Evolutionary conservation across 2,329 filamentous ascomycete genomes (phyloP).

Genomic region (Diaporthe caulivora): DNA sequence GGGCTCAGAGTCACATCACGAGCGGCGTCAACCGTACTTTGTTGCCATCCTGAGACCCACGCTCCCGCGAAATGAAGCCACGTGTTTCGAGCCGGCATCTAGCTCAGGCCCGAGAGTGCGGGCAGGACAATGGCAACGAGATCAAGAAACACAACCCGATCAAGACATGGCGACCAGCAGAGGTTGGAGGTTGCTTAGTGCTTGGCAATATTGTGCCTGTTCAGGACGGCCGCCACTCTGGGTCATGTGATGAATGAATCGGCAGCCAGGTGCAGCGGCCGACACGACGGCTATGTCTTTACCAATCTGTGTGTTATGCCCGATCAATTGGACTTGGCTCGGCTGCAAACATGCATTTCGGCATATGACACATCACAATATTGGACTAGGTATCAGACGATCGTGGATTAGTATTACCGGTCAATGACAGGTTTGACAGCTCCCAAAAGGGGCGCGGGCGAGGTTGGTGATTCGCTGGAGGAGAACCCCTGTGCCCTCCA

Average conservation of each 20-base stretch:
- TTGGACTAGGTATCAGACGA: slow-evolving; percentile 29
- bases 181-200: neutral
- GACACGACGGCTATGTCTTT: slow-evolving; percentile 1
- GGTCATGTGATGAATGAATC: slow-evolving; percentile 30
- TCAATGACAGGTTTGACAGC: slow-evolving; percentile 39
- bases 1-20: slow-evolving; percentile 32
- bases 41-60: neutral
- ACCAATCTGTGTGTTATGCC: slow-evolving; percentile 1
- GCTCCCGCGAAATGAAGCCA: slow-evolving; percentile 14
- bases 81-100: slow-evolving; percentile 18
- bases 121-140: neutral
- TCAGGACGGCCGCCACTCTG: neutral
- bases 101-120: slow-evolving; percentile 7
- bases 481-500: neutral
- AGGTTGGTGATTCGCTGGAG: slow-evolving; percentile 18
- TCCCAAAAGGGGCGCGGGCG: slow-evolving; percentile 18
- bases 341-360: slow-evolving; percentile 34
- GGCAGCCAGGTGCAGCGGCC: slow-evolving; percentile 4
- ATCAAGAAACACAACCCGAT: neutral
- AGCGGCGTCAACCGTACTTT: slow-evolving; percentile 25
- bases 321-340: slow-evolving; percentile 10
- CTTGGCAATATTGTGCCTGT: slow-evolving; percentile 11
- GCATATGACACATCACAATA: slow-evolving; percentile 39
- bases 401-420: slow-evolving; percentile 28
- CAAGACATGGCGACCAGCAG: neutral